phyloP scores from a whole-genome alignment of 2,329 filamentous ascomycete genomes.

The Pseudogymnoascus destructans region DNA sequence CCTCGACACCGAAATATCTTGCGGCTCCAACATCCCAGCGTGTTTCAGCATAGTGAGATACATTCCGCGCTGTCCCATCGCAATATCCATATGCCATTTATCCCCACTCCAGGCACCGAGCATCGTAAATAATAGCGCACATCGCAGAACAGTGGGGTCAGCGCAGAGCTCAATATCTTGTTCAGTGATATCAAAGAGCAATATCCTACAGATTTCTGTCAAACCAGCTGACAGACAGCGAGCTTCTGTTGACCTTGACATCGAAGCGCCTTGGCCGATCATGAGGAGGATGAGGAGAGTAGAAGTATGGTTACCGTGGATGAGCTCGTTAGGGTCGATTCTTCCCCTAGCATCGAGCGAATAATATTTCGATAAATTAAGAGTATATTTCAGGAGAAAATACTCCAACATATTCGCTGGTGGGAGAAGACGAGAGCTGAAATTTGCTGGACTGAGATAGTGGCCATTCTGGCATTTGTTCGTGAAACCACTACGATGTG shows the following conservation, averaged over 20 bases:
- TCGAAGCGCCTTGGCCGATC: conserved; percentile 57
- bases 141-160: conserved; percentile 50
- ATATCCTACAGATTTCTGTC: conserved; percentile 59
- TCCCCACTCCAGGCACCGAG: conserved; percentile 62
- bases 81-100: conserved; percentile 67
- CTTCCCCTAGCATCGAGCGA: conserved; percentile 45
- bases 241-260: conserved; percentile 52
- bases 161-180: conserved; percentile 56
- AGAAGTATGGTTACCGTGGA: conserved; percentile 52
- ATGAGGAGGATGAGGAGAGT: conserved; percentile 56
- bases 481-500: conserved; percentile 42
- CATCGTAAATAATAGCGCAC: conserved; percentile 53
- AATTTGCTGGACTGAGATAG: conserved; percentile 30
- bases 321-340: conserved; percentile 53
- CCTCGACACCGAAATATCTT: conserved; percentile 32
- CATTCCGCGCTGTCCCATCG: conserved; percentile 61
- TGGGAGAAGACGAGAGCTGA: conserved; percentile 53
- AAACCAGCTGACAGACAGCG: conserved; percentile 52
- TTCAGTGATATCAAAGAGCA: conserved; percentile 58
- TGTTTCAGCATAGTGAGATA: conserved; percentile 61
- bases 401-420: conserved; percentile 53
- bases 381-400: conserved; percentile 52
- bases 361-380: conserved; percentile 53
- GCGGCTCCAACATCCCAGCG: conserved; percentile 49
- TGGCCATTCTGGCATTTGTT: conserved; percentile 12